Evolutionary conservation across 345 rosid species (phyloP).

Genomic region (Clarkia xantiana): DNA sequence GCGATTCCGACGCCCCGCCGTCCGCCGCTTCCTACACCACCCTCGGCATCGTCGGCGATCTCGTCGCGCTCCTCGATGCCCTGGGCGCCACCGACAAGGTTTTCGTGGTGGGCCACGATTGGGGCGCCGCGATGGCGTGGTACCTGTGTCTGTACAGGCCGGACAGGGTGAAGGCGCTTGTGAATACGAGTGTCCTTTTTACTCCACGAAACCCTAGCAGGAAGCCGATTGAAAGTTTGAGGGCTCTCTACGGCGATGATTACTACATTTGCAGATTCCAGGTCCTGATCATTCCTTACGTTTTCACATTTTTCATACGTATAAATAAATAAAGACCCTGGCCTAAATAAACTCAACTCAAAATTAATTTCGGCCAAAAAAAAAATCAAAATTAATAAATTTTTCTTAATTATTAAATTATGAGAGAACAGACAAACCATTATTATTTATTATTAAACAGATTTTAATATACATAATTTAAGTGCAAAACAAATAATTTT

Average conservation of each 20-base stretch:
- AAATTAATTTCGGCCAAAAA: too few species aligned
- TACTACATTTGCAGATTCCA: slow-evolving; percentile 76
- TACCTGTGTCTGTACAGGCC: slow-evolving; percentile 26
- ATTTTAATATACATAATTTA: too few species aligned
- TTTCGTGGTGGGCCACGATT: slow-evolving; percentile 32
- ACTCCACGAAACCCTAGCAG: slow-evolving; percentile 34
- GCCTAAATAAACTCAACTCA: too few species aligned
- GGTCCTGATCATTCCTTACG: too few species aligned
- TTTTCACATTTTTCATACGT: too few species aligned
- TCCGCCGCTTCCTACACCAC: slow-evolving; percentile 28
- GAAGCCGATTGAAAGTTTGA: slow-evolving; percentile 34
- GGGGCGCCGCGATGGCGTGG: slow-evolving; percentile 39
- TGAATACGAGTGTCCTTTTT: slow-evolving; percentile 23
- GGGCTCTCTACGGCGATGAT: slow-evolving; percentile 42
- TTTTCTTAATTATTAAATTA: too few species aligned
- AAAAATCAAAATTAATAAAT: too few species aligned
- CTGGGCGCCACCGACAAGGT: slow-evolving; percentile 20
- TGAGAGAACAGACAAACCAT: too few species aligned
- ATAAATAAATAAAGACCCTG: too few species aligned
- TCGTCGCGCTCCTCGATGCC: slow-evolving; percentile 24
- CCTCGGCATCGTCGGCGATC: slow-evolving; percentile 40
- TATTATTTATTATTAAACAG: too few species aligned
- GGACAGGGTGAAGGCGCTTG: slow-evolving; percentile 25
- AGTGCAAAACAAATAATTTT: too few species aligned
- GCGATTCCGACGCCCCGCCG: slow-evolving; percentile 56